These are phyloP conservation scores for Solanum sitiens DNA, from an alignment of 257 asterid genomes.

Conservation along the genomic window DNA sequence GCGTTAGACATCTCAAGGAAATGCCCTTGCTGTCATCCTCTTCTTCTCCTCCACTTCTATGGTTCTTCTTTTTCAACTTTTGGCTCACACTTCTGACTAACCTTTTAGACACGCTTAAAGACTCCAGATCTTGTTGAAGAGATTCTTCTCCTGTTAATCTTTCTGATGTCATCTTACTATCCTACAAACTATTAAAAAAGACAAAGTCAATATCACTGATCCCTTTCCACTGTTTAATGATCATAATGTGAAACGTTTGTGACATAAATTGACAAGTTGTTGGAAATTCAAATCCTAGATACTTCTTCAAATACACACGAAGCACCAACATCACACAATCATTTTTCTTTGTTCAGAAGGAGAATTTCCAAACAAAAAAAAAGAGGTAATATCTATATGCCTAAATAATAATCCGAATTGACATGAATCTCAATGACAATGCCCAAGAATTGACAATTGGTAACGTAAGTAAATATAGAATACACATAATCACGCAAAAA, in stretches of 20 bases:
- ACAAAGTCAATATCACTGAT: neutral
- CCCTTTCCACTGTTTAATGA: neutral
- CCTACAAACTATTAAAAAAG: conserved; percentile 6
- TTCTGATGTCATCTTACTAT: conserved; percentile 28
- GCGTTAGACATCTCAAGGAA: conserved; percentile 67
- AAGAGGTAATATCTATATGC: neutral
- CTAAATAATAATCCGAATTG: too few species aligned
- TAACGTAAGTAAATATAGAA: neutral
- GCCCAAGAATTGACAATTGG: neutral
- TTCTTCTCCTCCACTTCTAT: conserved; percentile 34
- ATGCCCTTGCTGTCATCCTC: conserved; percentile 45
- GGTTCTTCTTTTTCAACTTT: conserved; percentile 53
- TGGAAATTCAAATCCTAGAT: conserved; percentile 2
- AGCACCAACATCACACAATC: neutral
- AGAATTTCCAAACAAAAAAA: too few species aligned
- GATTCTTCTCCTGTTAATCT: conserved; percentile 33
- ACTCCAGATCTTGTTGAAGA: conserved; percentile 35
- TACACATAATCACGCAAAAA: neutral
- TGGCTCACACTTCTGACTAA: conserved; percentile 77
- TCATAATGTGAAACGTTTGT: neutral
- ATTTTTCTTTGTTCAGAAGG: neutral
- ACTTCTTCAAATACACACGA: neutral
- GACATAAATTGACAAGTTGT: conserved; percentile 21
- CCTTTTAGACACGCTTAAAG: conserved; percentile 55
- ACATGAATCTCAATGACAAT: neutral